Percentiles rank a stretch among this genome's conserved stretches.
phyloP scores from a whole-genome alignment of 352 stramenopile genomes.

The Globisporangium carolinianum region DNA sequence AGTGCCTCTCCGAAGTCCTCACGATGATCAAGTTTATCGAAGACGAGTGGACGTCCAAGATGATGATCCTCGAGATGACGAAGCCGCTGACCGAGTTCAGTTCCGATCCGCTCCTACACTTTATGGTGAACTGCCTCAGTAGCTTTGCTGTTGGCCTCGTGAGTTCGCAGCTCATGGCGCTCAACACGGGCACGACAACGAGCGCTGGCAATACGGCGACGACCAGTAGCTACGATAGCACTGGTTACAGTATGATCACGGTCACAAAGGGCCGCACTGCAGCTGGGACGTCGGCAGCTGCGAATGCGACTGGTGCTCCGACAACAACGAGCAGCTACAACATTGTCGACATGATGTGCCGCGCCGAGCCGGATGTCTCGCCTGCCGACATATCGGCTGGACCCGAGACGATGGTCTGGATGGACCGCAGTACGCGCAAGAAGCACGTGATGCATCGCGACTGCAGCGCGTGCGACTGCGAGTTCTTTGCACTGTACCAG shows the following conservation, averaged over 20 bases:
- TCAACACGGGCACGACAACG: conserved; percentile 19
- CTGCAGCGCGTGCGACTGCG: conserved; percentile 54
- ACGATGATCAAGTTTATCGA: conserved; percentile 63
- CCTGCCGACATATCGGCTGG: not conserved
- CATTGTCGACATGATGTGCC: conserved; percentile 2
- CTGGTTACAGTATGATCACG: conserved; percentile 15
- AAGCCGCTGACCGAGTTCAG: conserved; percentile 57
- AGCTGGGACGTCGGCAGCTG: not conserved
- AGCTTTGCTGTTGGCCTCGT: conserved; percentile 55
- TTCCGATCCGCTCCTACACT: conserved; percentile 47
- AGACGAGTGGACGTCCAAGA: conserved; percentile 65
- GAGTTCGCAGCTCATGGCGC: conserved; percentile 47
- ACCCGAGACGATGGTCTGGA: conserved; percentile 36
- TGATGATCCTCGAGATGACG: conserved; percentile 69
- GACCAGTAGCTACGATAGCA: not conserved
- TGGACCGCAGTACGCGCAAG: conserved; percentile 42
- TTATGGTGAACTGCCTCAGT: conserved; percentile 66
- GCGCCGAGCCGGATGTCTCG: conserved; percentile 11
- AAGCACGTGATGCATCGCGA: conserved; percentile 54
- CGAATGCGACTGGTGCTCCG: not conserved
- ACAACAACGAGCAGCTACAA: not conserved
- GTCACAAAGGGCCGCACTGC: conserved; percentile 18
- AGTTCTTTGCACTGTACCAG: conserved; percentile 59
- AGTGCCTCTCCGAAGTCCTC: conserved; percentile 56
- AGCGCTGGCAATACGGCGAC: not conserved